Conservation (phyloP, 2,329 filamentous ascomycete species). For the Ophiostoma australiae region DNA sequence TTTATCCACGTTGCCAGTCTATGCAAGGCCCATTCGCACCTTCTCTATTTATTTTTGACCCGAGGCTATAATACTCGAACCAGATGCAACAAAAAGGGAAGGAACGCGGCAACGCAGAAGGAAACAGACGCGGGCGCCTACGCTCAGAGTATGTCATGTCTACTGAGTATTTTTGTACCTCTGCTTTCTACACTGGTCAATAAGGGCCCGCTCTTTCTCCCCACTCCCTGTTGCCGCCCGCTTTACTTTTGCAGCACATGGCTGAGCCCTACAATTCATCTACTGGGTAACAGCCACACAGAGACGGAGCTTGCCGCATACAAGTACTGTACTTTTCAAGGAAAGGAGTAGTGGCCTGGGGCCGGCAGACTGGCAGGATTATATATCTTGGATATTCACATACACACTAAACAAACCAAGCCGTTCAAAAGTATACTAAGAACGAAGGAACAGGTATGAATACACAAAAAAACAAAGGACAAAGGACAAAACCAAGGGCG, state of each 20-base stretch:
- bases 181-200: background rate
- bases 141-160: too few relatives aligned
- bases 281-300: background rate
- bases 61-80: background rate
- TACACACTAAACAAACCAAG: too few relatives aligned
- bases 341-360: background rate
- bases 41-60: background rate
- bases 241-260: background rate
- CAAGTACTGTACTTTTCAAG: background rate
- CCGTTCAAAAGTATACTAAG: background rate
- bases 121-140: conserved; percentile 12
- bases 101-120: background rate
- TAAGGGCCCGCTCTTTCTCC: background rate
- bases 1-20: background rate
- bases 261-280: background rate
- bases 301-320: background rate
- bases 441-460: background rate
- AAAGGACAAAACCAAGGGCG: background rate
- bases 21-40: background rate
- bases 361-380: background rate
- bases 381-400: too few relatives aligned
- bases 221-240: background rate
- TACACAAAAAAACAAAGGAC: background rate
- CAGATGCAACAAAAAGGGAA: background rate
- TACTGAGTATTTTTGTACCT: background rate